Conservation (phyloP, 2,329 filamentous ascomycete genomes). For the Aspergillus caelatus region DNA sequence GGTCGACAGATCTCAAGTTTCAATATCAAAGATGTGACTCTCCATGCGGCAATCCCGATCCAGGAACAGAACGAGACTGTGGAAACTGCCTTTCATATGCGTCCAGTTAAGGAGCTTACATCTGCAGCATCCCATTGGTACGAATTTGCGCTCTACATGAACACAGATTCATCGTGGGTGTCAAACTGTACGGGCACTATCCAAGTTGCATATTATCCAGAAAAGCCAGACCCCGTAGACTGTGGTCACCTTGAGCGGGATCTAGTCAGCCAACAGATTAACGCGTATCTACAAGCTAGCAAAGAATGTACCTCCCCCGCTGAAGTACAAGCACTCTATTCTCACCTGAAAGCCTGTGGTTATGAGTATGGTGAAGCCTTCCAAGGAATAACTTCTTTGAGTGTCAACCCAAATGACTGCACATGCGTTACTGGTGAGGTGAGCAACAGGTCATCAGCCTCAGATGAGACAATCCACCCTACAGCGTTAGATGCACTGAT, state of each 20-base stretch:
- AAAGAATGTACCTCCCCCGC: not conserved
- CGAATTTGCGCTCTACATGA: slow-evolving; percentile 9
- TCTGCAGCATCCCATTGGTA: slow-evolving; percentile 8
- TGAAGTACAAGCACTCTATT: not conserved
- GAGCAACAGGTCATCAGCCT: not conserved
- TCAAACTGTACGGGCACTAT: slow-evolving; percentile 11
- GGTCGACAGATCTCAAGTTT: slow-evolving; percentile 4
- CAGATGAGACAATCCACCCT: slow-evolving; percentile 15
- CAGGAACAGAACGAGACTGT: not conserved
- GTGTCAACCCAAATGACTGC: not conserved
- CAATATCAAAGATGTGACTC: slow-evolving; percentile 4
- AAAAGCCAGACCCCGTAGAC: not conserved
- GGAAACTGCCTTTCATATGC: not conserved
- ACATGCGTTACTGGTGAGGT: not conserved
- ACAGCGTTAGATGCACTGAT: slow-evolving; percentile 15
- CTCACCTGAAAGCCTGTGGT: not conserved
- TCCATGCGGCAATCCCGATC: slow-evolving; percentile 5
- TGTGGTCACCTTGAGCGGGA: not conserved
- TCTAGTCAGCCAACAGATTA: not conserved
- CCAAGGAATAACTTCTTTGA: not conserved
- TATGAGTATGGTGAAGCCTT: not conserved
- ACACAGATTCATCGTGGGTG: slow-evolving; percentile 4
- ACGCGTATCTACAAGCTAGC: not conserved
- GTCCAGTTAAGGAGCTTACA: not conserved
- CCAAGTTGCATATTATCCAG: slow-evolving; percentile 7